Conservation (phyloP, 2,329 filamentous ascomycete genomes). For the Ploettnerulaceae sp. region DNA sequence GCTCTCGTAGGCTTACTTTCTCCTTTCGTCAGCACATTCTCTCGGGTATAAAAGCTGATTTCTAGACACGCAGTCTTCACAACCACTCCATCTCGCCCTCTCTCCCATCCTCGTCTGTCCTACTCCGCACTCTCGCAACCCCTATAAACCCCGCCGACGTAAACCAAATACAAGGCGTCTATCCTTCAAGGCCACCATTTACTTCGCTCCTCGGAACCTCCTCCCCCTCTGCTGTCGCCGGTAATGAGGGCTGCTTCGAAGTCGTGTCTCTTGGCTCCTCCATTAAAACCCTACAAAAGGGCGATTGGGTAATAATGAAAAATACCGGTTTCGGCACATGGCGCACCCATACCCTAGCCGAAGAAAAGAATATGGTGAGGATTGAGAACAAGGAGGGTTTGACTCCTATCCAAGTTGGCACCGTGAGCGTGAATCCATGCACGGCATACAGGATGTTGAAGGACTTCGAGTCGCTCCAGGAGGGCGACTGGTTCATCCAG, state of each 20-base stretch:
- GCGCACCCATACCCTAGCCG: conserved; percentile 79
- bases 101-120: conserved; percentile 37
- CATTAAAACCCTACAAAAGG: conserved; percentile 51
- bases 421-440: conserved; percentile 86
- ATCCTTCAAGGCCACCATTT: conserved; percentile 79
- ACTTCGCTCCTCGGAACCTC: conserved; percentile 70
- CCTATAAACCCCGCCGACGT: conserved; percentile 97
- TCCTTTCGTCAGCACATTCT: neutral
- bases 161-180: conserved; percentile 96
- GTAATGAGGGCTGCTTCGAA: conserved; percentile 93
- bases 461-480: conserved; percentile 62
- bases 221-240: conserved; percentile 70
- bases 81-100: conserved; percentile 62
- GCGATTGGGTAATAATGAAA: conserved; percentile 93
- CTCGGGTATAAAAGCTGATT: conserved; percentile 9
- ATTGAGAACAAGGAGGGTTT: conserved; percentile 68
- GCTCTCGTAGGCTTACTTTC: conserved; percentile 44
- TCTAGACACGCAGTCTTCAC: conserved; percentile 50
- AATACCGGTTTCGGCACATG: conserved; percentile 84
- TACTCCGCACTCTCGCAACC: conserved; percentile 70
- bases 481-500: conserved; percentile 93
- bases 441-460: conserved; percentile 91
- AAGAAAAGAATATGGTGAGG: conserved; percentile 57
- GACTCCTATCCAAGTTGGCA: conserved; percentile 73
- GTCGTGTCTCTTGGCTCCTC: conserved; percentile 65